Base-by-base conservation (phyloP, 768 basidiomycete species). In the Xerocomellus dryophilus region DNA sequence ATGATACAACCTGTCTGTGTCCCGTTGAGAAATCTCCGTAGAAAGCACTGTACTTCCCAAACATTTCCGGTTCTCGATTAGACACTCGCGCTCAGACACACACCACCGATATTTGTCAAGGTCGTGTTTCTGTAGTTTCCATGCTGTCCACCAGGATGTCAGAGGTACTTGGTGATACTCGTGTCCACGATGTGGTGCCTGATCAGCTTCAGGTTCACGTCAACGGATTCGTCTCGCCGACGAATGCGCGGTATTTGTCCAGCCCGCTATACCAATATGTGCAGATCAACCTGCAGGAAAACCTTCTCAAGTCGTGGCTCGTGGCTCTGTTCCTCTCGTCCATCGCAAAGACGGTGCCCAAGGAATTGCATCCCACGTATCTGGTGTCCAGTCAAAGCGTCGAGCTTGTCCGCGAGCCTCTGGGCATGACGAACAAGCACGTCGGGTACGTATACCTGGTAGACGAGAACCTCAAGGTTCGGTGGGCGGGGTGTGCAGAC, bases 211-310 rank as follows among this genome's bases (percentile, higher is more conserved):
- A 95, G 93, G 77, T 90, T 48, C 94, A 98, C 64, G 81, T 83
- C 35, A 78, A 82, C 54, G 85, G 86, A 45, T 96, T 92, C 67
- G 76, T 79, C 5, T 71, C 78, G 35, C 77, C 78, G 2, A 81
- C 88, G 23, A 73, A 85, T 54, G 69, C 67, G 3, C 77, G 75
- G 35, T 88, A 79, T 70, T 63, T 67, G 31, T 65, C 73, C 1
- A 72, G 90, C 56, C 81, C 86, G 2, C 69, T 79, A 18, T 93
- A 84, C 67, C 87, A 85, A 72, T 84, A 82, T 58, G 67, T 91
- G 45, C 88, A 90, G 77, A 85, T 98, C 68, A 98, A 98, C 71
- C 78, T 96, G 25, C 96, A 98, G 73, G 90, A 93, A 69, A 98
- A 98, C 71, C 74, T 89, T 6, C 81, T 98, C 59, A 97, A 97